These are phyloP conservation scores for Coemansia asiatica DNA, from an alignment of 192 early-diverging fungal genomes.

Conservation along the genomic window DNA sequence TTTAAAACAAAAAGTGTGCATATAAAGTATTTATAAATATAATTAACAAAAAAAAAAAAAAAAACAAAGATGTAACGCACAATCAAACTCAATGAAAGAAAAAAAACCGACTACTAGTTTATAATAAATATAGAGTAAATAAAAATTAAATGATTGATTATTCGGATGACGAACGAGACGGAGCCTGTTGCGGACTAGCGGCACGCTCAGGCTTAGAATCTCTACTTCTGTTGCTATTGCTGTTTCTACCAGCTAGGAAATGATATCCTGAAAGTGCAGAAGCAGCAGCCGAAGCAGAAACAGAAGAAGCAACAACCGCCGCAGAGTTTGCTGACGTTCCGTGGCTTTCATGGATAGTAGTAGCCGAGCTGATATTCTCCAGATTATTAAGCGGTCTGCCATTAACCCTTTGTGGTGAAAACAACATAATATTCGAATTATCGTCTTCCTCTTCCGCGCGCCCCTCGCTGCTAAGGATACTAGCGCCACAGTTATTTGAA, in stretches of 20 bases:
- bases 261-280: constrained; percentile 18
- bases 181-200: not conserved
- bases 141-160: not conserved
- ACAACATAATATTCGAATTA: constrained; percentile 22
- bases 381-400: constrained; percentile 12
- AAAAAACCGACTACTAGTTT: not conserved
- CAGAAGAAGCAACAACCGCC: not conserved
- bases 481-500: constrained; percentile 4
- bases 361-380: constrained; percentile 41
- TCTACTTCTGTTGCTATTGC: constrained; percentile 6
- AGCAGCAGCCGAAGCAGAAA: not conserved
- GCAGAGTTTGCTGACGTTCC: not conserved
- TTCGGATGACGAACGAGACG: not conserved
- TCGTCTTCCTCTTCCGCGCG: constrained; percentile 14
- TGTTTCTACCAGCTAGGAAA: constrained; percentile 18
- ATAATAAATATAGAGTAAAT: not conserved
- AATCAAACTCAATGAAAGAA: not conserved
- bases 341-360: constrained; percentile 40
- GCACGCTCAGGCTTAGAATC: constrained; percentile 1
- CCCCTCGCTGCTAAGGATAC: constrained; percentile 18
- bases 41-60: not conserved
- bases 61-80: not conserved
- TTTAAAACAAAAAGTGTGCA: too few species aligned
- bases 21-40: not conserved
- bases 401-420: constrained; percentile 25